Conservation (phyloP, 768 basidiomycete species). For the Lentinula guzmanii region DNA sequence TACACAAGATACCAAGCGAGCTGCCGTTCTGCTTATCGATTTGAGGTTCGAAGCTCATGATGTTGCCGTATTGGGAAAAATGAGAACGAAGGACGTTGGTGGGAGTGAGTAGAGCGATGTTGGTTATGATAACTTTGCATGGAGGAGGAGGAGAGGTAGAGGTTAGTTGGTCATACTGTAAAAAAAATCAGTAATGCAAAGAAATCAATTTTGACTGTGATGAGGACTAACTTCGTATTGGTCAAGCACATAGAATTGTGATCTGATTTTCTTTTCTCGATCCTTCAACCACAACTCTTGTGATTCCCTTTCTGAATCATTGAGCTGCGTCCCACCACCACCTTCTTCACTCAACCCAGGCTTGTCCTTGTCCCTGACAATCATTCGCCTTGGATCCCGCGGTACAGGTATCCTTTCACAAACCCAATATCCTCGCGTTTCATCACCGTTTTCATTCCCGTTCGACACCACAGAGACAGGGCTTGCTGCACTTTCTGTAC, state of each 20-base stretch:
- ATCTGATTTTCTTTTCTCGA: slow-evolving; percentile 1
- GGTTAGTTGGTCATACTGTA: slow-evolving; percentile 62
- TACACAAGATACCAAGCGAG: slow-evolving; percentile 74
- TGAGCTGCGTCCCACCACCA: background rate
- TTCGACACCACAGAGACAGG: background rate
- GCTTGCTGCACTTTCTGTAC: background rate
- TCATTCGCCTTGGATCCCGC: background rate
- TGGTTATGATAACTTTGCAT: slow-evolving; percentile 63
- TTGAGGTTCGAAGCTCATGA: slow-evolving; percentile 68
- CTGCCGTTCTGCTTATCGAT: slow-evolving; percentile 77
- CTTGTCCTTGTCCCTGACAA: background rate
- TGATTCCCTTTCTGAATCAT: background rate
- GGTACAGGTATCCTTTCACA: slow-evolving; percentile 1
- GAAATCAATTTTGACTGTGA: slow-evolving; percentile 3
- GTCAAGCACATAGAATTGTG: slow-evolving; percentile 35
- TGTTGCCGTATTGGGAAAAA: slow-evolving; percentile 55
- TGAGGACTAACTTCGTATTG: slow-evolving; percentile 45
- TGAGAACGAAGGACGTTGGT: slow-evolving; percentile 57
- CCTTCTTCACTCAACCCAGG: background rate
- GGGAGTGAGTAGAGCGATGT: slow-evolving; percentile 68
- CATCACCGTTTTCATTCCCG: background rate
- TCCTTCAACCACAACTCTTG: background rate
- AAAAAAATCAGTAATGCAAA: background rate
- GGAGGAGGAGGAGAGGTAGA: slow-evolving; percentile 72
- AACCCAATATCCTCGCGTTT: slow-evolving; percentile 1